Evolutionary conservation across 306 rosid species (phyloP), one percentile per base, ranked within the genome.

Genomic region (Cicer pinnatifidum): DNA sequence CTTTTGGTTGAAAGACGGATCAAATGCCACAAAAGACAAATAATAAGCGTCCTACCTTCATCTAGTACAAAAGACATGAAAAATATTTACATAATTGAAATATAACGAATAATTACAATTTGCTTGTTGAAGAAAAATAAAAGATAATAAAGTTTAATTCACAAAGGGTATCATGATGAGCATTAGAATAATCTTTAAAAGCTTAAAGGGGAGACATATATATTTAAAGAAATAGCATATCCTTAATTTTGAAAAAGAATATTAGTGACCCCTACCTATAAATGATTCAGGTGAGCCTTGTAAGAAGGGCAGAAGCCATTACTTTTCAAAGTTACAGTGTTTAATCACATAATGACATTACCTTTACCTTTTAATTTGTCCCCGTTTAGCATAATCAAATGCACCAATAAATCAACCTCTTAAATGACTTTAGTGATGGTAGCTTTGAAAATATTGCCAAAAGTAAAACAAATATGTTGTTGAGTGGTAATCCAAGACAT

Each of bases 211-310:
- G 57, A 53, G 40, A 52, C 11, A 50, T 67, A 17, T 65, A 7
- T 17, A 16, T 17, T 12, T 51, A 52, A 68, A 67, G 9, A 58
- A 80, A 50, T 1, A 57, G 39, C 37, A 50, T 47, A 7, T 23
- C 64, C 19, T 69, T 61, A 45, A 62, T 69, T 17, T 53, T 47
- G 46, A 20, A 69, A 75, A 81, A 53, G 60, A 74, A 62, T 62
- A 10, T 44, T 37, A 60, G 59, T 62, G 78, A 70, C 13, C 78
- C 81, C 81, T 71, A 70, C 84, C 77, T 69, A 62, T 64, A 7
- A 19, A 63, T 74, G 83, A 79, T 83, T 78, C 73, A 75, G 83
- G 82, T 75, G 83, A 83, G 77, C 58, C 82, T 62, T 76, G 75
- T 46, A 70, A 69, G 64, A 50, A 35, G 35, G 41, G 50, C 39